Evolutionary conservation across 1,284 basidiomycete genomes (phyloP), one percentile per base, ranked within the genome.

Genomic region (Sphaerobolus stellatus): DNA sequence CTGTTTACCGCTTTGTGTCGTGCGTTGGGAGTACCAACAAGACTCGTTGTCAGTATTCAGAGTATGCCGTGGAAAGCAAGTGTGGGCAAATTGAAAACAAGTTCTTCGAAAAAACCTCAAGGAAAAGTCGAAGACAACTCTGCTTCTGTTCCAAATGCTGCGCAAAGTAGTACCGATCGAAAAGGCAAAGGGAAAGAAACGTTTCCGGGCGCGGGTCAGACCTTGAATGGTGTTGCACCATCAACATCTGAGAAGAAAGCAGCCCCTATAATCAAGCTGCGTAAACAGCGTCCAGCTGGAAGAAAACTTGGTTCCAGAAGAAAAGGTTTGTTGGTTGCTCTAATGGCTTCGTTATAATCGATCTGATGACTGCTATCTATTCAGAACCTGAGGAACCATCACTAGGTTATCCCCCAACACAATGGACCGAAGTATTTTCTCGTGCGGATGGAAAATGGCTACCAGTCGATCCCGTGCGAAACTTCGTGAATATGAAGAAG

Each of bases 391-490:
- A 74, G 38, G 79, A 86, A 79, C 83, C 60, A 8, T 24, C 56
- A 27, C 61, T 58, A 14, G 63, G 62, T 4, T 67, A 66, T n/a
- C 89, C 94, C 1, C 97, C 96, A 0, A 88, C 96, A 2, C 93
- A 95, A 70, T 99, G 96, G 97, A 93, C 92, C 1, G 97, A 99
- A 70, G 92, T 98, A 0, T 99, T 95, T 71, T 95, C 92, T 27
- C 86, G 92, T 18, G 86, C 94, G 1, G 94, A 98, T 71, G 86
- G 83, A 44, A 84, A 86, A 38, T 99, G 96, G 96, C 76, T 98
- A 18, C 89, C 94, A 0, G 87, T 98, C 40, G 97, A 99, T 69
- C 92, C 94, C 4, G 80, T 95, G 27, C 83, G 89, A 11, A 84
- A 80, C 38, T 79, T 86, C 50, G 85, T 95, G 57, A 88, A 94